Evolutionary conservation across 2,329 filamentous ascomycete species (phyloP).

Genomic region (Trichophyton mentagrophytes): DNA sequence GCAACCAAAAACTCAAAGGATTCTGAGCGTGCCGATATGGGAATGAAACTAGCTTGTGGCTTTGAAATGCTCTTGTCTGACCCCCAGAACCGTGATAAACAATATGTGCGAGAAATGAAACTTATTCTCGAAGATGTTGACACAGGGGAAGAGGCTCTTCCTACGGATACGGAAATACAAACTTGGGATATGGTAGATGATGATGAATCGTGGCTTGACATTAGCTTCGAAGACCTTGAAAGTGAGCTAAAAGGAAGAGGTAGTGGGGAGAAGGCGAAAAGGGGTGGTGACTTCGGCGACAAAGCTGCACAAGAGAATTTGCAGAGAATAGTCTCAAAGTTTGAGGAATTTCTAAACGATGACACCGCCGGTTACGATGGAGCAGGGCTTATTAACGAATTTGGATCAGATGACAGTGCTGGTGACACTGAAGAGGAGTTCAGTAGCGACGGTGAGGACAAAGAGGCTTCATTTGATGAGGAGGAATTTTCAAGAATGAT

Average conservation of each 20-base stretch:
- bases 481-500: conserved; percentile 76
- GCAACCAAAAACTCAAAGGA: conserved; percentile 33
- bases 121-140: conserved; percentile 63
- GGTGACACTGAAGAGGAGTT: conserved; percentile 41
- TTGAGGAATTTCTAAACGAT: conserved; percentile 82
- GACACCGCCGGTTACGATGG: conserved; percentile 70
- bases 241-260: conserved; percentile 52
- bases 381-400: conserved; percentile 54
- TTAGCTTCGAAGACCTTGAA: conserved; percentile 82
- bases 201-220: conserved; percentile 81
- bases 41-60: conserved; percentile 81
- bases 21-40: conserved; percentile 46
- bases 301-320: conserved; percentile 45
- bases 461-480: conserved; percentile 70
- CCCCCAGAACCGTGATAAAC: conserved; percentile 54
- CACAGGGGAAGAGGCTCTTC: conserved; percentile 57
- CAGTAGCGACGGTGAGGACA: conserved; percentile 55
- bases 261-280: conserved; percentile 13
- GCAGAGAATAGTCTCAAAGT: conserved; percentile 83
- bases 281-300: conserved; percentile 32
- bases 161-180: conserved; percentile 59
- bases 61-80: conserved; percentile 75
- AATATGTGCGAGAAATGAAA: conserved; percentile 59
- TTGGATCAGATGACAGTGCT: conserved; percentile 45
- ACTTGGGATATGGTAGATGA: conserved; percentile 62